Evolutionary conservation across 129 eudicot genomes (phyloP).

Genomic region (carrot (Daucus carota)): DH1_v3.0 NC_030385.2:42751001-42751500

Average conservation of each 20-base stretch:
- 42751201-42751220: constrained; percentile 42
- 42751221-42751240: constrained; percentile 41
- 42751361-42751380: constrained; percentile 21
- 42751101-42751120: constrained; percentile 27
- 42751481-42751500: constrained; percentile 27
- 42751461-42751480: constrained; percentile 34
- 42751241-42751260: constrained; percentile 65
- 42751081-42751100: constrained; percentile 1
- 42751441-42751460: constrained; percentile 26
- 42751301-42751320: constrained; percentile 84
- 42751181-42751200: constrained; percentile 33
- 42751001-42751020: background rate
- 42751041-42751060: background rate
- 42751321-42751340: constrained; percentile 46
- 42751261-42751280: constrained; percentile 85
- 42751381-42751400: constrained; percentile 22
- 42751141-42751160: constrained; percentile 25
- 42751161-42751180: constrained; percentile 14
- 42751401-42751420: constrained; percentile 27
- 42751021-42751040: background rate
- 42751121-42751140: constrained; percentile 19
- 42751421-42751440: constrained; percentile 25
- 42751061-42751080: background rate
- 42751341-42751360: constrained; percentile 38
- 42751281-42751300: constrained; percentile 96